phyloP scores from a whole-genome alignment of 495 filamentous ascomycete species.

The Podospora fimiseda region DNA sequence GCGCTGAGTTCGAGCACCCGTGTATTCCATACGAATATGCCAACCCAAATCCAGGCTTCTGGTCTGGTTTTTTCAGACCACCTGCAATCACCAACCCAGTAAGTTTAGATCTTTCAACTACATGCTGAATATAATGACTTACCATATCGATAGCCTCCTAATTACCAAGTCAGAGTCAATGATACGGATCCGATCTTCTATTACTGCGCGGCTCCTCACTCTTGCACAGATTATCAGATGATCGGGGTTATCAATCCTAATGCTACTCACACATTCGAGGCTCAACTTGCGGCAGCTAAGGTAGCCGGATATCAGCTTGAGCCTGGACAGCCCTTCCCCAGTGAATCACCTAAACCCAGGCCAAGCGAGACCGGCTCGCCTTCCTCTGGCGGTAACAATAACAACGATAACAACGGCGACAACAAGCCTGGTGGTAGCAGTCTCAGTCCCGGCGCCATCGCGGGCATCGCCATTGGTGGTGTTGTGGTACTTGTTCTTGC shows the following conservation, averaged over 20 bases:
- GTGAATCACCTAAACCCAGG: slow-evolving; percentile 15
- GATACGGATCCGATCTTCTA: slow-evolving; percentile 54
- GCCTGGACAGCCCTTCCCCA: slow-evolving; percentile 34
- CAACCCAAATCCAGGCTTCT: slow-evolving; percentile 41
- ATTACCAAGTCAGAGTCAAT: slow-evolving; percentile 47
- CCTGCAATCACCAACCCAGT: slow-evolving; percentile 33
- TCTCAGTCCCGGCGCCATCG: slow-evolving; percentile 37
- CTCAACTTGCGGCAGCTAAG: slow-evolving; percentile 23
- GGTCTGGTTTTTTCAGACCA: slow-evolving; percentile 35
- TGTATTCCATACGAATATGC: slow-evolving; percentile 54
- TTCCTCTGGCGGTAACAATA: slow-evolving; percentile 4
- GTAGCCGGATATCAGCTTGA: slow-evolving; percentile 29
- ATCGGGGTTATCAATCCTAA: slow-evolving; percentile 47
- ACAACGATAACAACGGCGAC: neutral
- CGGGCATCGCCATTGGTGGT: slow-evolving; percentile 43
- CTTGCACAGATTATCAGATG: slow-evolving; percentile 38
- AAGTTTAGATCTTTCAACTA: slow-evolving; percentile 6
- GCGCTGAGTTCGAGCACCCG: slow-evolving; percentile 47
- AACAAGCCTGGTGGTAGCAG: neutral
- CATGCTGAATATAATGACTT: neutral
- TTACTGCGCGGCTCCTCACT: slow-evolving; percentile 50
- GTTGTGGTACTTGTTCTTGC: slow-evolving; percentile 32
- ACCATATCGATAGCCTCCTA: slow-evolving; percentile 32
- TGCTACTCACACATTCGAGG: slow-evolving; percentile 22
- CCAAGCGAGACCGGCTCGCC: slow-evolving; percentile 4